phyloP scores from a whole-genome alignment of 148 eudicot genomes.

The Heliosperma pusillum region DNA sequence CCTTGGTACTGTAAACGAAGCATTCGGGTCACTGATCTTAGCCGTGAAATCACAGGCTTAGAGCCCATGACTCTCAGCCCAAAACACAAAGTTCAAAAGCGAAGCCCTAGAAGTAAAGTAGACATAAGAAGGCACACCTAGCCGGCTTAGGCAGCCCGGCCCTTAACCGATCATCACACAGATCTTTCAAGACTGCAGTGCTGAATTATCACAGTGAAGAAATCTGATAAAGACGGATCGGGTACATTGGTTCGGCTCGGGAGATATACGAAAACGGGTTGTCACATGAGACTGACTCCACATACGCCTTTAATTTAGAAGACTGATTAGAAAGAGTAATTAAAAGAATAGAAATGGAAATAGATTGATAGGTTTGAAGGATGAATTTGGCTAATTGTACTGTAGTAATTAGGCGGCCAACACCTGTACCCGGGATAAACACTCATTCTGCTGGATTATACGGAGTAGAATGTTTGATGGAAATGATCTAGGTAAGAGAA shows the following conservation, averaged over 20 bases:
- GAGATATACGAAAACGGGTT: slow-evolving; percentile 14
- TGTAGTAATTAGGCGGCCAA: slow-evolving; percentile 41
- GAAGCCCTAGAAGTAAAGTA: slow-evolving; percentile 27
- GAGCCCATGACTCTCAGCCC: slow-evolving; percentile 10
- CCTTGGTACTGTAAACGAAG: slow-evolving; percentile 14
- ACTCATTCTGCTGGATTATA: slow-evolving; percentile 31
- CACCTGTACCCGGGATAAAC: slow-evolving; percentile 43
- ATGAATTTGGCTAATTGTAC: slow-evolving; percentile 45
- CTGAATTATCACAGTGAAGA: not conserved
- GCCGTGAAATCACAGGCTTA: not conserved
- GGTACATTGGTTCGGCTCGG: not conserved
- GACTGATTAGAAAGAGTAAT: slow-evolving; percentile 23
- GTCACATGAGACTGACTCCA: slow-evolving; percentile 22
- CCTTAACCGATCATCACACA: slow-evolving; percentile 9
- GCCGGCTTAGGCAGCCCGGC: not conserved
- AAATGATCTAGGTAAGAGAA: no score
- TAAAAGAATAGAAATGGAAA: slow-evolving; percentile 35
- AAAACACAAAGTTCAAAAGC: slow-evolving; percentile 12
- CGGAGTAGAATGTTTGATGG: no score
- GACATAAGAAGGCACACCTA: slow-evolving; percentile 31
- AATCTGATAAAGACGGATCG: not conserved
- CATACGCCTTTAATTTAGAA: slow-evolving; percentile 9
- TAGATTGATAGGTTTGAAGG: slow-evolving; percentile 25
- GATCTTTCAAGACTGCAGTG: slow-evolving; percentile 27
- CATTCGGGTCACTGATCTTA: slow-evolving; percentile 13